Percentiles rank a stretch among this genome's conserved stretches.
Evolutionary conservation across 352 stramenopile species (phyloP).

Genomic region (Phytopythium litorale): DNA sequence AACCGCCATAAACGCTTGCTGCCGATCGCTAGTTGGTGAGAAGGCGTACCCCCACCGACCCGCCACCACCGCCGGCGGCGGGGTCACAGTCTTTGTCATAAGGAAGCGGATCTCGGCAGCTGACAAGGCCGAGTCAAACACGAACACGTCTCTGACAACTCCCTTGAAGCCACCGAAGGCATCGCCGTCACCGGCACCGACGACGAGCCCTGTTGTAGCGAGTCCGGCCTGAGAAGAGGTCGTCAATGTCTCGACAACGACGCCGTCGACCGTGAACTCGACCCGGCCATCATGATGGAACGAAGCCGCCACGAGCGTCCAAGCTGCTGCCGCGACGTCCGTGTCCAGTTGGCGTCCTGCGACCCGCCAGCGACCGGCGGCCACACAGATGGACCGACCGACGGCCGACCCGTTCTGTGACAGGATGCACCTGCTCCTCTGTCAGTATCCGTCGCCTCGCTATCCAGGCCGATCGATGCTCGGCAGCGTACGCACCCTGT

Average conservation of each 20-base stretch:
- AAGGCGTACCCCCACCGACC: conserved; percentile 28
- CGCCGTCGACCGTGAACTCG: conserved; percentile 5
- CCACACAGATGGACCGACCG: conserved; percentile 37
- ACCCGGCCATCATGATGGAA: conserved; percentile 10
- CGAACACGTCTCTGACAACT: conserved; percentile 37
- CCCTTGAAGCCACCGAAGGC: conserved; percentile 27
- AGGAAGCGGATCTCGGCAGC: conserved; percentile 36
- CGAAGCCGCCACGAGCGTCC: conserved; percentile 37
- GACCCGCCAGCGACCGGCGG: conserved; percentile 28
- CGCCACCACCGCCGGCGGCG: conserved; percentile 11
- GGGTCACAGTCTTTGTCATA: conserved; percentile 16
- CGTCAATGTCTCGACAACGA: not conserved
- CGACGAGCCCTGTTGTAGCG: not conserved
- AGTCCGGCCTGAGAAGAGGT: not conserved
- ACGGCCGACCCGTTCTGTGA: conserved; percentile 35
- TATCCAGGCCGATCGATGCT: too few species aligned
- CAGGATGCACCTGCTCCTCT: conserved; percentile 31
- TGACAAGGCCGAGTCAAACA: conserved; percentile 34
- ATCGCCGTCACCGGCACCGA: conserved; percentile 15
- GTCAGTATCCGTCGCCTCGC: not conserved
- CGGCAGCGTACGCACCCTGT: conserved; percentile 11
- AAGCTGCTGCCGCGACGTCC: conserved; percentile 2
- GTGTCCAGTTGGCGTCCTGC: conserved; percentile 10
- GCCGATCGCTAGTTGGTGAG: conserved; percentile 5
- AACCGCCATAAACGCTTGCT: conserved; percentile 13